Evolutionary conservation across 805 yeast species (phyloP), one percentile per base, ranked within the genome.

Genomic region (Zygosaccharomyces kombuchaensis): DNA sequence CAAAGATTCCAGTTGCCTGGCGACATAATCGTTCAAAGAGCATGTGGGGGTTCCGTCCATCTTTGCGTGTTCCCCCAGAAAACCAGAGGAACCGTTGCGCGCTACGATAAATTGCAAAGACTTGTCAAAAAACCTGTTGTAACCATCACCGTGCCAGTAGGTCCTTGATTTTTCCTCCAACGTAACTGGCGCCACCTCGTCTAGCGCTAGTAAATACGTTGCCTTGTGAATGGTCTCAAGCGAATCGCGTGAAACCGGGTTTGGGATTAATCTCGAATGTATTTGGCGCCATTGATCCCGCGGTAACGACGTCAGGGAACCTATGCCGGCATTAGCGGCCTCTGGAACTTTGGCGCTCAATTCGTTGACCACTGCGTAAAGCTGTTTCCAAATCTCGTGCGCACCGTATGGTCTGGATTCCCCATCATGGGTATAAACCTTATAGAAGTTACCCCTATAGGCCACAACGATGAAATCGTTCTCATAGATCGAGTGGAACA

Each of bases 1-100:
- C 59, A 78, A 63, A 59, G 77, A 74, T 46, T 65, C 51, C 46
- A 90, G 67, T 55, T 79, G 76, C 43, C 74, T 74, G 52, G 81
- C 74, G 32, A 91, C 74, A 60, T 74, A 81, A 68, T 88, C 88
- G 66, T 91, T 91, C 70, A 91, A 71, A 53, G 88, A 81, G 59
- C 87, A 80, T 25, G 96, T 91, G 62, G 97, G 96, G 8, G 96
- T 87, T 51, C 98, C 99, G 67, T 91, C 99, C 98, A 91, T 91
- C 73, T 80, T 85, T 17, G 97, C 88, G 72, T 91, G 99, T 72
- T 91, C 99, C 51, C 96, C 97, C 62, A 89, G 69, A 71, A 90
- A 91, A 0, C 97, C 98, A 6, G 96, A 87, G 52, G 81, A 75
- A 48, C 93, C 96, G 66, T 88, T 89, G 51, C 79, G 82, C 48